Base-by-base conservation (phyloP, 2,329 filamentous ascomycete species). In the Fusarium sp. region DNA sequence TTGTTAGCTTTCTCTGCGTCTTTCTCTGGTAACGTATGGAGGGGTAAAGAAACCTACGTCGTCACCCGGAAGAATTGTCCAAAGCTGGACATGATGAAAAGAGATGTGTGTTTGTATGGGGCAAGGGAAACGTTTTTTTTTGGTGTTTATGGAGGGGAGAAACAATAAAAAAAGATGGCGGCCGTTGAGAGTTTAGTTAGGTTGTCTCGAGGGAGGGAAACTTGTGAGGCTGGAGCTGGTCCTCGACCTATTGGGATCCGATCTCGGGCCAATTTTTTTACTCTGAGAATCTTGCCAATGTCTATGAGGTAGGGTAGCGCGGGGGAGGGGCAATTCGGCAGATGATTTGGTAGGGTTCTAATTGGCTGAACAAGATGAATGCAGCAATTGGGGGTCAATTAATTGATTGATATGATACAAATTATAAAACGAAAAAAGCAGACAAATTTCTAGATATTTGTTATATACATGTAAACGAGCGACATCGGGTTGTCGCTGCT, bases 71-170 rank as follows among this genome's bases (percentile, higher is more conserved):
- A 73, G 58, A 60, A 86, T 49, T 90, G 84, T 73, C 94, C 94
- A 80, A 96, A 97, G 56, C 92, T 95, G 73, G 94, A 97, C 92
- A 96, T 96, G 68, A 62, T 85, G 78, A 30, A 48, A 20, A 40
- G 15, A 51, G 44, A 21, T 14, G 15, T 39, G 44, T 40, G 44
- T 44, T 17, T 42, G 39, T 40, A 51, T 24, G 24, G 26, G 7
- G 30, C 21, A 6, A 43, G 26, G 8, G 20, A 55, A 52, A 36
- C 43, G 26, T 28, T 20, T 11, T 32, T 32, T 26, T 45, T 59
- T 56, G 56, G 62, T 59, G 53, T 64, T 65, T 67, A 32, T 34
- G 42, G 28, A 20, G 12, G 20, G 52, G 40, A 45, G 28, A 47
- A 45, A 15, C 17, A 30, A 30, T 17, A 36, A 59, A 26, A 28